Conservation (phyloP, 2,329 filamentous ascomycete species). For the Cladophialophora chaetospira region DNA sequence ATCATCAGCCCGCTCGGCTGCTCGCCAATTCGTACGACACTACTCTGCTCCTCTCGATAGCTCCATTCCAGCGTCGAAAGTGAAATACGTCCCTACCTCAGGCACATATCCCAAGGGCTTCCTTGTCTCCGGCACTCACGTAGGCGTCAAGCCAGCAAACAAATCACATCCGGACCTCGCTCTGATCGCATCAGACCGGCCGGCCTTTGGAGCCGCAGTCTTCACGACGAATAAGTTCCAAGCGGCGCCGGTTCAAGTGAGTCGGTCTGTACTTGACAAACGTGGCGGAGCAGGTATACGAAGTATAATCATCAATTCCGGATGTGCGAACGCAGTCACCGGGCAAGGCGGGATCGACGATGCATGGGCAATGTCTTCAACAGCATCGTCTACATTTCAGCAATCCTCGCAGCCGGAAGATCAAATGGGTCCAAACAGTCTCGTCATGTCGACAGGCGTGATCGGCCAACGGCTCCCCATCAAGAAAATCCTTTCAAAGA, state of each 20-base stretch:
- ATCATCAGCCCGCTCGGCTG: conserved; percentile 15
- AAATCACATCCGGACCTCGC: conserved; percentile 89
- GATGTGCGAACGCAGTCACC: conserved; percentile 96
- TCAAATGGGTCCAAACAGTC: conserved; percentile 61
- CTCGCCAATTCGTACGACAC: conserved; percentile 25
- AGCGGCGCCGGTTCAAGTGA: conserved; percentile 89
- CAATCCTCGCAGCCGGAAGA: conserved; percentile 36
- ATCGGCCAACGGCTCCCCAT: conserved; percentile 95
- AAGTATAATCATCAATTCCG: conserved; percentile 89
- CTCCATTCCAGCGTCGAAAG: conserved; percentile 73
- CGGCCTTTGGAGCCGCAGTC: conserved; percentile 85
- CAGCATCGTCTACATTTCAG: conserved; percentile 70
- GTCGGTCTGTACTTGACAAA: conserved; percentile 68
- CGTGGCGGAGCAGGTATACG: conserved; percentile 70
- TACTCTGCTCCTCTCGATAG: conserved; percentile 51
- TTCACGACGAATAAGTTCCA: conserved; percentile 99
- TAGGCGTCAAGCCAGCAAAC: conserved; percentile 91
- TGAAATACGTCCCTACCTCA: conserved; percentile 82
- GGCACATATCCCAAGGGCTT: conserved; percentile 93
- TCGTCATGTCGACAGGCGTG: conserved; percentile 98
- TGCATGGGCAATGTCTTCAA: conserved; percentile 77
- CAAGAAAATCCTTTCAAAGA: conserved; percentile 79
- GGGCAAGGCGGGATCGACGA: conserved; percentile 87
- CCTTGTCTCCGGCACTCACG: conserved; percentile 79
- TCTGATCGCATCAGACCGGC: conserved; percentile 80